phyloP scores from a whole-genome alignment of 441 rosid species.

The Daphne laureola region DNA sequence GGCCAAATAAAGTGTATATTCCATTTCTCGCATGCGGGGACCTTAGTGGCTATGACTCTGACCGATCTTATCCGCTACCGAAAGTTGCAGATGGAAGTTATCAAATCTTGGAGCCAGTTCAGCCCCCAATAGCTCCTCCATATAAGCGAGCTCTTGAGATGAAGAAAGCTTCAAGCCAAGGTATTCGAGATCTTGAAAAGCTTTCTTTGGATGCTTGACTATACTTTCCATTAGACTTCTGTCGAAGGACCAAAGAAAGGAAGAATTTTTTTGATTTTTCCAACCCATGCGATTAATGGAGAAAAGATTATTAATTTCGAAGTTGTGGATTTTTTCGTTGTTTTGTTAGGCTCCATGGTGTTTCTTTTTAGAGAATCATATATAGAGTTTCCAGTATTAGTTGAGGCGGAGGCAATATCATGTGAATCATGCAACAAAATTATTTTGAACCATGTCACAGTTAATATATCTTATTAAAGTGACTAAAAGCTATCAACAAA shows the following conservation, averaged over 20 bases:
- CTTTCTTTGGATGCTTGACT: conserved; percentile 49
- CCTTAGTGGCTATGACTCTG: conserved; percentile 85
- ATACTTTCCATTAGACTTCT: background rate
- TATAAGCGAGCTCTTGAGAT: conserved; percentile 86
- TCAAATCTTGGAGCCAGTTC: conserved; percentile 88
- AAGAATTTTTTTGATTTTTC: conserved; percentile 7
- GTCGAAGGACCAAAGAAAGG: background rate
- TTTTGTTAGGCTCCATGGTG: background rate
- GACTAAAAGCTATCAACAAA: too few relatives aligned
- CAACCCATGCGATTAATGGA: conserved; percentile 8
- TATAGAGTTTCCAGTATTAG: too few relatives aligned
- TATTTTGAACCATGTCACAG: too few relatives aligned
- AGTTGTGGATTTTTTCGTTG: background rate
- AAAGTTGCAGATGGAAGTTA: conserved; percentile 68
- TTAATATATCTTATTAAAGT: too few relatives aligned
- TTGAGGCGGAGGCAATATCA: too few relatives aligned
- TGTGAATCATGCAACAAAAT: too few relatives aligned
- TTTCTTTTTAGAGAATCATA: too few relatives aligned
- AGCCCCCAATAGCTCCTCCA: conserved; percentile 93
- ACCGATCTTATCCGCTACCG: conserved; percentile 83
- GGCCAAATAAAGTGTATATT: conserved; percentile 83
- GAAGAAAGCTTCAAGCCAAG: conserved; percentile 82
- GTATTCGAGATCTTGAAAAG: conserved; percentile 32
- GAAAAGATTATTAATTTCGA: conserved; percentile 2
- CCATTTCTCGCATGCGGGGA: conserved; percentile 94